A percentile compares a stretch with the other conserved stretches of the same genome.
These are phyloP conservation scores for Kodamaea derodonti DNA, from an alignment of 1,139 yeast genomes.

Conservation along the genomic window DNA sequence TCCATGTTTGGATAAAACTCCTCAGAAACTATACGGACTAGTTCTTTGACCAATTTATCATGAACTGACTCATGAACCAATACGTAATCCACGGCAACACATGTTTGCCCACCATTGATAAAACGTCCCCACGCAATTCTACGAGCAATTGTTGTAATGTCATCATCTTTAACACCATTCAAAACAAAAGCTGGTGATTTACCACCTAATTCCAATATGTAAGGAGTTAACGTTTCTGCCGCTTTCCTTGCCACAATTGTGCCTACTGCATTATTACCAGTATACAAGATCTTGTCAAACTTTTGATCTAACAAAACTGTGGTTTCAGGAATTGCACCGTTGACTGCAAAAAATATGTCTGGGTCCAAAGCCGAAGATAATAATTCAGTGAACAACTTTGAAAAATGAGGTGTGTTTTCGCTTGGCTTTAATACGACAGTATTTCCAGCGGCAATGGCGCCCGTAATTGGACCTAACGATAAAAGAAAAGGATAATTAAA, in stretches of 20 bases:
- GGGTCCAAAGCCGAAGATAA: slow-evolving; percentile 52
- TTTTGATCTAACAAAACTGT: slow-evolving; percentile 60
- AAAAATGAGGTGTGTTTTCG: slow-evolving; percentile 66
- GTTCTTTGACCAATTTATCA: slow-evolving; percentile 41
- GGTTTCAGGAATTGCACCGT: slow-evolving; percentile 74
- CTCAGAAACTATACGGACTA: slow-evolving; percentile 39
- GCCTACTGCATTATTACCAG: slow-evolving; percentile 80
- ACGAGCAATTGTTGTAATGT: slow-evolving; percentile 53
- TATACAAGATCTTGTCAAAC: slow-evolving; percentile 81
- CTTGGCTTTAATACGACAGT: slow-evolving; percentile 77
- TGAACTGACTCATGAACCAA: slow-evolving; percentile 54
- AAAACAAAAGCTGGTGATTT: slow-evolving; percentile 80
- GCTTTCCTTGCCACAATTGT: slow-evolving; percentile 76
- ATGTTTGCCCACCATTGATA: slow-evolving; percentile 84
- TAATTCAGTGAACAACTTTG: slow-evolving; percentile 53
- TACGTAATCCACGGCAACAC: slow-evolving; percentile 84
- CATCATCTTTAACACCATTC: slow-evolving; percentile 38
- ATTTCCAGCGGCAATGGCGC: slow-evolving; percentile 88
- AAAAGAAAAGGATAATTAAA: slow-evolving; percentile 82
- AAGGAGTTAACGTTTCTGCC: slow-evolving; percentile 80
- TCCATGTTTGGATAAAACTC: slow-evolving; percentile 44
- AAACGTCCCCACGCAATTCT: slow-evolving; percentile 78
- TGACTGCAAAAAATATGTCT: slow-evolving; percentile 56
- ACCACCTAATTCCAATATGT: slow-evolving; percentile 86
- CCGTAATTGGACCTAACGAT: slow-evolving; percentile 63